These are phyloP conservation scores for Cyathus striatus DNA, from an alignment of 768 basidiomycete species.

Conservation along the genomic window DNA sequence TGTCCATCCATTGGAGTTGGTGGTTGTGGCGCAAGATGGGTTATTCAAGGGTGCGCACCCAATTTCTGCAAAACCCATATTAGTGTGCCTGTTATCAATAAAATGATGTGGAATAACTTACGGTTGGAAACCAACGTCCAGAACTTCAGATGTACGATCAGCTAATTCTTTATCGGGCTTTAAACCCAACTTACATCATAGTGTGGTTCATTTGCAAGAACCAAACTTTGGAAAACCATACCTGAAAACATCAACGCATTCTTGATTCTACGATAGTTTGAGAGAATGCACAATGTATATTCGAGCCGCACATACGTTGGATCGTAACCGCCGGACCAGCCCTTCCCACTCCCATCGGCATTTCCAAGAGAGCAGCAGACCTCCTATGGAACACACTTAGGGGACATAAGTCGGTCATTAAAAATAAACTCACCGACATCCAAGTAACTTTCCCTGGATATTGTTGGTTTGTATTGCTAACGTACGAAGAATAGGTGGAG, in stretches of 20 bases:
- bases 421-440: constrained; percentile 27
- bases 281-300: neutral
- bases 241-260: constrained; percentile 34
- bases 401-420: too few species aligned
- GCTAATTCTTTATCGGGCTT: too few species aligned
- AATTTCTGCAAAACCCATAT: constrained; percentile 22
- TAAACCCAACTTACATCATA: constrained; percentile 33
- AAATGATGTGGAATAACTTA: too few species aligned
- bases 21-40: constrained; percentile 24
- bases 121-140: constrained; percentile 34
- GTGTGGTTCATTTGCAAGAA: constrained; percentile 28
- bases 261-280: constrained; percentile 17
- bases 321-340: constrained; percentile 29
- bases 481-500: constrained; percentile 22
- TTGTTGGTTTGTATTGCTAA: constrained; percentile 17
- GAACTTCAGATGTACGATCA: constrained; percentile 15
- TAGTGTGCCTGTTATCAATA: too few species aligned
- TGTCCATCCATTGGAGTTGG: constrained; percentile 37
- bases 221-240: constrained; percentile 31
- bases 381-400: constrained; percentile 20
- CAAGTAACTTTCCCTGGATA: constrained; percentile 27
- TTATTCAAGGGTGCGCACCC: constrained; percentile 32
- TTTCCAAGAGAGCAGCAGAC: constrained; percentile 31
- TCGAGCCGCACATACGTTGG: constrained; percentile 19
- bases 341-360: constrained; percentile 25